Base-by-base conservation (phyloP, 164 flowering plant genomes). In the Tetrastigma voinierianum region DNA sequence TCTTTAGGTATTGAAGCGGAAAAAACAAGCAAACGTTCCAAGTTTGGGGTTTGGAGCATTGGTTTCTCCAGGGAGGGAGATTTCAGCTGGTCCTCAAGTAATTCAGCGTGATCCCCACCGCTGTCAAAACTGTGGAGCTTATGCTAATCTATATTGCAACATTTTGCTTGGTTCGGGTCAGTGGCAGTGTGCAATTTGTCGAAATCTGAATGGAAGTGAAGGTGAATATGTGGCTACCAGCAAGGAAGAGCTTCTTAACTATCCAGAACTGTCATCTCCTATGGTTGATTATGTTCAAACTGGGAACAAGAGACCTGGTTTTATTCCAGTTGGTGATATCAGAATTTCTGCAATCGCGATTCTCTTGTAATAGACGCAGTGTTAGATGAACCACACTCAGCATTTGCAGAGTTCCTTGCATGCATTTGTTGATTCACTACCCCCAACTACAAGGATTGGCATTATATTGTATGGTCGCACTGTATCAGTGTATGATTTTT, bases 321-420 rank as follows among this genome's bases (percentile, higher is more conserved):
- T 88, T 72, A 62, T 93, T 75, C 97, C 98, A 11, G 93, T 83
- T 6, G 82, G 95, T 23, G 96, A 92, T 64, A 80, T 91, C 9
- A 83, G 97, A 76, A 73, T 81, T 78, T 83, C 96, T 70, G 95
- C 90, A 43, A 96, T 95, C 3, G n/a, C n/a, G n/a, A 57, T 93
- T 74, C 80, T 76, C 90, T 96, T 74, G 93, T 91, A 32, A 87
- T 96, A 62, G 97, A 96, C 63, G 96, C n/a, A 88, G 59, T 90
- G 91, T 84, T 93, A 70, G 99, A 93, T 62, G 99, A 93, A 75
- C 87, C 86, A 8, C 93, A 93, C 70, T 81, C 96, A 89, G 78
- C 97, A 96, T 76, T 64, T 96, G 19, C 99, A 96, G 72, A 81
- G 96, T 74, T 96, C 99, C 15, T 80, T 96, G 79, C 97, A 96